Evolutionary conservation across 345 rosid genomes (phyloP).

Genomic region (Arabidopsis arenosa): DNA sequence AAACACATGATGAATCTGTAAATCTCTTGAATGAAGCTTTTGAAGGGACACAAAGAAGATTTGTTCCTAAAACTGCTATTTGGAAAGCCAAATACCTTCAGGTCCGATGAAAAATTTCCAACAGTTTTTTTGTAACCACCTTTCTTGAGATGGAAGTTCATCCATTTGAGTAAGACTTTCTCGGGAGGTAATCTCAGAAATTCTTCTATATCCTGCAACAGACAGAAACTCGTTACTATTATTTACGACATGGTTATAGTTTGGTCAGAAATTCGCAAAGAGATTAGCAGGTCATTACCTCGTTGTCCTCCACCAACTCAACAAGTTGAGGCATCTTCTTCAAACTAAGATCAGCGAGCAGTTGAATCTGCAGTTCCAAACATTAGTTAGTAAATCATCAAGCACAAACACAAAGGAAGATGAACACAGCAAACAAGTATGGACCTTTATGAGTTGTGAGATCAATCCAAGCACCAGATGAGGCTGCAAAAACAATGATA

Average conservation of each 20-base stretch:
- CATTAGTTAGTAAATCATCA: conserved; percentile 11
- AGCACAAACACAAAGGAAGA: conserved; percentile 8
- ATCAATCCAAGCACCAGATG: conserved; percentile 94
- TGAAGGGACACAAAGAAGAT: neutral
- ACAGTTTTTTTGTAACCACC: conserved; percentile 88
- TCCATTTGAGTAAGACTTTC: conserved; percentile 87
- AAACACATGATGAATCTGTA: neutral
- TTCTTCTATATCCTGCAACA: conserved; percentile 84
- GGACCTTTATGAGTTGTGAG: conserved; percentile 95
- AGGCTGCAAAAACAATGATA: conserved; percentile 62
- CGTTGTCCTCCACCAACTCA: conserved; percentile 85
- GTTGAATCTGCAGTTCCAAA: conserved; percentile 69
- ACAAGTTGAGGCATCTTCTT: conserved; percentile 98
- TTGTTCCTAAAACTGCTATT: conserved; percentile 14
- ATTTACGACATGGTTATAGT: neutral
- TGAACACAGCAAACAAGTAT: conserved; percentile 4
- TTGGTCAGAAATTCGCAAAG: conserved; percentile 24
- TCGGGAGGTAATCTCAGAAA: conserved; percentile 89
- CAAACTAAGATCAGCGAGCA: conserved; percentile 86
- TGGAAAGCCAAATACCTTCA: conserved; percentile 63
- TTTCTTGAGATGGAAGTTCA: conserved; percentile 94
- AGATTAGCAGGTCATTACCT: conserved; percentile 49
- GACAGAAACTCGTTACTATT: neutral
- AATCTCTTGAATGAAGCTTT: conserved; percentile 1
- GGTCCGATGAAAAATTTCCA: conserved; percentile 80